Conservation (phyloP, 2,329 filamentous ascomycete genomes). For the Westerdykella aurantiaca region DNA sequence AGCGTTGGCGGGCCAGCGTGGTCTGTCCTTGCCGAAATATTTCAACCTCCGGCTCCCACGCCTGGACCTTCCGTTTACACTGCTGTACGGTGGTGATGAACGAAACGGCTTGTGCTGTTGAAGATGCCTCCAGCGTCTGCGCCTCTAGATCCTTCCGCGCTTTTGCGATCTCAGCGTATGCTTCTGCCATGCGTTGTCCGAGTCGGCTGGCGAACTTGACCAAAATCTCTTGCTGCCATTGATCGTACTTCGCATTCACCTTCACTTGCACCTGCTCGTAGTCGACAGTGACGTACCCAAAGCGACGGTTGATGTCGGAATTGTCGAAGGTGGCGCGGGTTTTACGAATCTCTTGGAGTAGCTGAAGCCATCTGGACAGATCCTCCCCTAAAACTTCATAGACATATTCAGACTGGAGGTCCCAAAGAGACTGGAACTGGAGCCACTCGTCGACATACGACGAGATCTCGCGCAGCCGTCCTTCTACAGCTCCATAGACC, state of each 20-base stretch:
- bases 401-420: conserved; percentile 91
- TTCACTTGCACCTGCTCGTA: conserved; percentile 98
- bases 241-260: conserved; percentile 98
- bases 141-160: conserved; percentile 84
- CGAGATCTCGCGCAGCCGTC: conserved; percentile 72
- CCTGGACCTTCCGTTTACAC: conserved; percentile 87
- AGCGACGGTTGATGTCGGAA: conserved; percentile 84
- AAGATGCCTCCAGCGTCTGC: conserved; percentile 87
- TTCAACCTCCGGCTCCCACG: conserved; percentile 93
- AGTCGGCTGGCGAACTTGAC: conserved; percentile 88
- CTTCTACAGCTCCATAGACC: conserved; percentile 79
- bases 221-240: conserved; percentile 97
- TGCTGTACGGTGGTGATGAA: conserved; percentile 98
- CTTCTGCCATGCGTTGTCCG: conserved; percentile 83
- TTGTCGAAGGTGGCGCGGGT: conserved; percentile 95
- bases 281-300: conserved; percentile 91
- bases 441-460: conserved; percentile 96
- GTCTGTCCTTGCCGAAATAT: conserved; percentile 94
- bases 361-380: conserved; percentile 84
- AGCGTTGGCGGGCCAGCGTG: conserved; percentile 82
- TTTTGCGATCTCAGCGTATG: conserved; percentile 86
- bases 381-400: conserved; percentile 89
- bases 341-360: conserved; percentile 95
- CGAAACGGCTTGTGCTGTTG: conserved; percentile 92
- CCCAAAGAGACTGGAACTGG: conserved; percentile 97